These are phyloP conservation scores for Hondaea fermentalgiana DNA, from an alignment of 108 stramenopile genomes.

Conservation along the genomic window DNA sequence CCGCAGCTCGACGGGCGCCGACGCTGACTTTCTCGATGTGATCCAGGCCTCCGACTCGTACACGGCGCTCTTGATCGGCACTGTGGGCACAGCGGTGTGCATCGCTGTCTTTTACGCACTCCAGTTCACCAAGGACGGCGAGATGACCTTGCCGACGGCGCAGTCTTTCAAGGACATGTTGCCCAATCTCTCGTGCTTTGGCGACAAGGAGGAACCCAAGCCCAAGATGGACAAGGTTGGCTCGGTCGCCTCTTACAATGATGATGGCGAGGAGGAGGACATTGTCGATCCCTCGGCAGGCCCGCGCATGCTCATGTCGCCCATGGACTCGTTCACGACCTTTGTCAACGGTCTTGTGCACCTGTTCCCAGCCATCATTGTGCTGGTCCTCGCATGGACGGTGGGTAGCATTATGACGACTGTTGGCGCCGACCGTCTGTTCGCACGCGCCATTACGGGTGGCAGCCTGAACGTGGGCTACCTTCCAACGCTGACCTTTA, in stretches of 20 bases:
- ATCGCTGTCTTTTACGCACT: conserved; percentile 40
- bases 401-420: conserved; percentile 51
- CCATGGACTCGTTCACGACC: conserved; percentile 38
- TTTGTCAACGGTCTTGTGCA: conserved; percentile 47
- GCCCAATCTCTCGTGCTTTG: neutral
- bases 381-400: conserved; percentile 54
- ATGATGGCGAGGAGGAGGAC: neutral
- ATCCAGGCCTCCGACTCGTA: conserved; percentile 52
- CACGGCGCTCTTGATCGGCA: conserved; percentile 54
- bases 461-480: conserved; percentile 30
- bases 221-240: neutral
- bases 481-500: conserved; percentile 56
- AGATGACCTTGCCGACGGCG: neutral
- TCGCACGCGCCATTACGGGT: conserved; percentile 30
- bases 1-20: conserved; percentile 24
- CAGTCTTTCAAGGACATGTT: neutral
- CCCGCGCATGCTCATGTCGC: conserved; percentile 23
- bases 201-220: neutral
- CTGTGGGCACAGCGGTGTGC: conserved; percentile 43
- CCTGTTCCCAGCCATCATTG: conserved; percentile 39
- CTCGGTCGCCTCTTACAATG: neutral
- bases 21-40: conserved; percentile 42
- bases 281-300: neutral
- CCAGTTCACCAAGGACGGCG: conserved; percentile 47
- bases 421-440: conserved; percentile 51